A percentile compares a stretch with the other conserved stretches of the same genome.
These are phyloP conservation scores for Wickerhamomyces strasburgensis DNA, from an alignment of 805 yeast genomes.

Conservation along the genomic window DNA sequence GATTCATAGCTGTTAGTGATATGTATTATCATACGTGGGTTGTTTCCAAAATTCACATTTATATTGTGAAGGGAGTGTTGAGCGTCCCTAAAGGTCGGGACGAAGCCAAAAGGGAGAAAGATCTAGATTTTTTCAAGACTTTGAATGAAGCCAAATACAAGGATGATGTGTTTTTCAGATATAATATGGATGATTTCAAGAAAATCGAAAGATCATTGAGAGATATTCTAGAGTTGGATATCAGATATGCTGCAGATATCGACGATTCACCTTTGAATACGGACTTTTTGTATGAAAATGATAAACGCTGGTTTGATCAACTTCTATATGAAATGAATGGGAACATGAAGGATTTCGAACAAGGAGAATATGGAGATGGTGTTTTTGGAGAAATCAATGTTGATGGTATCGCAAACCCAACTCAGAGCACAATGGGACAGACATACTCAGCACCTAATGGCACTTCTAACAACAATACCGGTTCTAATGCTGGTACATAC, in stretches of 20 bases:
- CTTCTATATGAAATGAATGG: conserved; percentile 11
- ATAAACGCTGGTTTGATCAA: conserved; percentile 22
- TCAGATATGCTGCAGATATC: background rate
- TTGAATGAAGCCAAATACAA: conserved; percentile 9
- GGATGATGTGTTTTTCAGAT: conserved; percentile 18
- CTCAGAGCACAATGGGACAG: too few species aligned
- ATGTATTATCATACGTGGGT: conserved; percentile 26
- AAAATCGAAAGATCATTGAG: conserved; percentile 6
- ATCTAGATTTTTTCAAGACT: conserved; percentile 9
- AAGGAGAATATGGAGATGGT: too few species aligned
- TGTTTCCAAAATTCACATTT: conserved; percentile 19
- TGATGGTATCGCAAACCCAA: background rate
- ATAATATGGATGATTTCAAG: conserved; percentile 10
- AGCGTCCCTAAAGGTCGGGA: conserved; percentile 10
- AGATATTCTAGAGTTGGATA: conserved; percentile 8
- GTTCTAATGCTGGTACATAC: too few species aligned
- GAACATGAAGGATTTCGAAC: too few species aligned
- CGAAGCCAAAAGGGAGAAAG: conserved; percentile 4
- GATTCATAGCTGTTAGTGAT: conserved; percentile 14
- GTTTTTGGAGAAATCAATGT: conserved; percentile 1
- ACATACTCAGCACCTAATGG: too few species aligned
- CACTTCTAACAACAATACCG: too few species aligned
- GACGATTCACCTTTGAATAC: conserved; percentile 5
- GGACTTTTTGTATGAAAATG: conserved; percentile 12
- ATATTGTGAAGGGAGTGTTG: conserved; percentile 13